Base-by-base conservation (phyloP, 148 eudicot species). In the Beta vulgaris region DNA sequence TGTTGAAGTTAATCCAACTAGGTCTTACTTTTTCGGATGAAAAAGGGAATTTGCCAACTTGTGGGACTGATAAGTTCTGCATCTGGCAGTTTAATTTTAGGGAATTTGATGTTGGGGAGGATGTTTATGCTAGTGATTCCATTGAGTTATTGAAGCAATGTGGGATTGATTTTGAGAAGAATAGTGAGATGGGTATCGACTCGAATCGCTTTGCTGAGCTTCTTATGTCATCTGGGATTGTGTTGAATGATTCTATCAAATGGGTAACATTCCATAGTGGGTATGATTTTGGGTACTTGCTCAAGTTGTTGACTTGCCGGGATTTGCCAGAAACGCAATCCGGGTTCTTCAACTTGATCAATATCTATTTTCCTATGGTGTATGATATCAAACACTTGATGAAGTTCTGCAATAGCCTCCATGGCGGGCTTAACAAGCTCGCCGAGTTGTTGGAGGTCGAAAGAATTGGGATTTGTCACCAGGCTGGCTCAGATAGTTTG, bases 251-350 rank as follows among this genome's bases (percentile, higher is more conserved):
- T 71, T 8, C 23, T 64, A 76, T 84, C 21, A 79, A 68, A 2
- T 84, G 86, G 86, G 84, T 84, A 39, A 84, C 86, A 19, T 84
- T 84, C 37, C 86, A 84, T n/a, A 84, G 86, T 78, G 86, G 84
- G 40, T 84, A 84, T 78, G 86, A 84, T 77, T 84, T 84, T 51
- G 86, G 86, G 72, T 84, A 84, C 64, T 70, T 83, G 83, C 81
- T 83, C 2, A 83, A 80, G 77, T 42, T 81, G 75, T 49, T 84
- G 67, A 74, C 84, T 39, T 84, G 86, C 39, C 74, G 64, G 14
- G 72, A 68, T n/a, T 78, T 84, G 68, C 86, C 86, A 8, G 84
- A 80, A 13, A 77, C 84, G 0, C 86, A 84, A 49, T 62, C 82
- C 3, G 86, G 77, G 67, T 84, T 84, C 64, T 81, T 84, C 76